Evolutionary conservation across 2,329 filamentous ascomycete species (phyloP), one percentile per base, ranked within the genome.

Genomic region (Fusarium globosum): DNA sequence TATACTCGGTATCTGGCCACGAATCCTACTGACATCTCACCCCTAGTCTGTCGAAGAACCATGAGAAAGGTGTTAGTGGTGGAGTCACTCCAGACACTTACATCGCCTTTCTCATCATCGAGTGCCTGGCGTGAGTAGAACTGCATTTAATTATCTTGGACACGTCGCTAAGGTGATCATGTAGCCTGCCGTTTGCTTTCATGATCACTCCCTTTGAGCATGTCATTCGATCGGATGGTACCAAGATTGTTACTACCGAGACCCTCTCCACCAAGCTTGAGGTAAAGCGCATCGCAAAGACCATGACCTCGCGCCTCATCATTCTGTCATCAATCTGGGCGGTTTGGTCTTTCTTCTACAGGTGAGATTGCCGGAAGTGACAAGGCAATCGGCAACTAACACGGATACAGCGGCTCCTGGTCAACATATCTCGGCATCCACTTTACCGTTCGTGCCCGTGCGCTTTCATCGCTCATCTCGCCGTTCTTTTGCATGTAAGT

Each of bases 401-500:
- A 6, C 7, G 8, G 0, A 16, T 7, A 3, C 2, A 68, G 65
- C 2, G 65, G 65, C 13, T 68, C 65, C 5, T 68, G 65, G 65
- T 68, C 65, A 41, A 68, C 65, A 0, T 68, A 68, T 28, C 65
- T 68, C 2, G 65, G 65, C 4, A 68, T 68, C 4, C 53, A 68
- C 30, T 68, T 68, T 14, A 68, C 65, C 4, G 41, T 68, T 4
- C 65, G 65, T 6, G 48, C 63, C 2, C 64, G 65, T 1, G 65
- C 65, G 0, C 63, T 68, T 11, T 68, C 65, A 14, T 68, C 65
- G 0, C 64, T 68, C 3, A 36, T 68, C n/a, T 68, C 65, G 1
- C 65, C 65, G 1, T 68, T 68, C 30, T 68, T 68, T 8, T 68
- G 65, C 65, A 68, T 68, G 65, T 68, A 52, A 61, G 65, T 30